These are phyloP conservation scores for Lichina pygmaea DNA, from an alignment of 495 filamentous ascomycete genomes.

Conservation along the genomic window DNA sequence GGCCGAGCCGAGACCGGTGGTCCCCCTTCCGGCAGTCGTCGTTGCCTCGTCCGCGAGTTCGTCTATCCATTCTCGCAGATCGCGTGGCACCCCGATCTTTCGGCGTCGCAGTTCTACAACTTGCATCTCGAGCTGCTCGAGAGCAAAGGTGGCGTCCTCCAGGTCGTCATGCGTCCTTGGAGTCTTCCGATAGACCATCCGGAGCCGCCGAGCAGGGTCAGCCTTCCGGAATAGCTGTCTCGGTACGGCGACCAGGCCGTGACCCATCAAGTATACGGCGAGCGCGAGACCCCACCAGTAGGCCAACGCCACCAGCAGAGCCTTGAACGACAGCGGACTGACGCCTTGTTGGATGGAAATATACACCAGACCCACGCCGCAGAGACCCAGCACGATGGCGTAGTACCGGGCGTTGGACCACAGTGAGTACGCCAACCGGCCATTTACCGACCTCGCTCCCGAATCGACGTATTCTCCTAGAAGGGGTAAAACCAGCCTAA, in stretches of 20 bases:
- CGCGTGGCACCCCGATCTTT: conserved; percentile 55
- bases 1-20: conserved; percentile 10
- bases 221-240: conserved; percentile 51
- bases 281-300: conserved; percentile 81
- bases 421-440: conserved; percentile 55
- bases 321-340: conserved; percentile 34
- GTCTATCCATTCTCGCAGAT: conserved; percentile 88
- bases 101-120: conserved; percentile 49
- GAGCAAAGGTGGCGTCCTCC: conserved; percentile 53
- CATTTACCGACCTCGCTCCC: conserved; percentile 65
- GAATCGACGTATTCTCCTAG: conserved; percentile 85
- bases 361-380: conserved; percentile 50
- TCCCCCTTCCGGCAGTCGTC: conserved; percentile 1
- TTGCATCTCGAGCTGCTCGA: conserved; percentile 60
- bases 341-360: conserved; percentile 59
- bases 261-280: conserved; percentile 91
- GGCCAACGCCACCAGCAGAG: conserved; percentile 68
- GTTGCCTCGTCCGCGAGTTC: conserved; percentile 50
- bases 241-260: conserved; percentile 79
- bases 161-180: conserved; percentile 66
- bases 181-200: conserved; percentile 48
- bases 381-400: conserved; percentile 44
- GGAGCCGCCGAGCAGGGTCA: conserved; percentile 40
- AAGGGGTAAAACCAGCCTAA: conserved; percentile 71
- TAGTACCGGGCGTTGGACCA: conserved; percentile 73